Percentiles rank a stretch among this genome's conserved stretches.
phyloP scores from a whole-genome alignment of 805 yeast species.

The Martiniozyma abietophila region DNA sequence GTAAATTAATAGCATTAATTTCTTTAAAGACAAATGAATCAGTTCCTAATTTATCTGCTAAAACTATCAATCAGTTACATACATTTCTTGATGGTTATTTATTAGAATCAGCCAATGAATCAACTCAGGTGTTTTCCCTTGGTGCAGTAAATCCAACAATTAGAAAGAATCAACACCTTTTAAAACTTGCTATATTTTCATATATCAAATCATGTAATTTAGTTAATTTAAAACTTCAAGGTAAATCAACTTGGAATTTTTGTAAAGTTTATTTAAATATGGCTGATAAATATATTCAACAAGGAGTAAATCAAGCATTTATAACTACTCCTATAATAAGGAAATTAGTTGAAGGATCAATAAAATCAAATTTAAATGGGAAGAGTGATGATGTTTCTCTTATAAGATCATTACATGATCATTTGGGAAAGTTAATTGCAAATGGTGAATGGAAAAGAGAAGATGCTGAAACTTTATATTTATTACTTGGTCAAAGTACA shows the following conservation, averaged over 20 bases:
- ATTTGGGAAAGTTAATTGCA: slow-evolving; percentile 38
- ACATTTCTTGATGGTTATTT: slow-evolving; percentile 49
- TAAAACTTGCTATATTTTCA: slow-evolving; percentile 43
- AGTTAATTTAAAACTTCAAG: slow-evolving; percentile 45
- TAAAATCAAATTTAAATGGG: slow-evolving; percentile 38
- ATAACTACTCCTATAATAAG: slow-evolving; percentile 33
- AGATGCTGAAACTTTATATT: slow-evolving; percentile 38
- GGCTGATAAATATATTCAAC: slow-evolving; percentile 20
- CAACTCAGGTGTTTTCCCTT: slow-evolving; percentile 50
- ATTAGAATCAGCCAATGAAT: slow-evolving; percentile 52
- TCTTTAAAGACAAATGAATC: slow-evolving; percentile 16
- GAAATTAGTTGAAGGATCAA: slow-evolving; percentile 45
- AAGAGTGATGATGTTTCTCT: slow-evolving; percentile 42
- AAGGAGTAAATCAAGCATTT: slow-evolving; percentile 21
- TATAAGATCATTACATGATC: slow-evolving; percentile 40
- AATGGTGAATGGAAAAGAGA: slow-evolving; percentile 35
- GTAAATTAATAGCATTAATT: slow-evolving; percentile 31
- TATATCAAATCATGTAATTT: slow-evolving; percentile 44
- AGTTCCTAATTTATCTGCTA: slow-evolving; percentile 32
- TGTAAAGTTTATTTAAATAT: slow-evolving; percentile 41
- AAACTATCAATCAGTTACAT: slow-evolving; percentile 50
- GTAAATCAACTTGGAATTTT: slow-evolving; percentile 59
- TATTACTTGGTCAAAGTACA: slow-evolving; percentile 34
- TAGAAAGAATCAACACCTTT: slow-evolving; percentile 35
- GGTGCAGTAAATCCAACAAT: slow-evolving; percentile 71